These are phyloP conservation scores for Alternaria tenuissima DNA, from an alignment of 2,329 filamentous ascomycete species.

Conservation along the genomic window DNA sequence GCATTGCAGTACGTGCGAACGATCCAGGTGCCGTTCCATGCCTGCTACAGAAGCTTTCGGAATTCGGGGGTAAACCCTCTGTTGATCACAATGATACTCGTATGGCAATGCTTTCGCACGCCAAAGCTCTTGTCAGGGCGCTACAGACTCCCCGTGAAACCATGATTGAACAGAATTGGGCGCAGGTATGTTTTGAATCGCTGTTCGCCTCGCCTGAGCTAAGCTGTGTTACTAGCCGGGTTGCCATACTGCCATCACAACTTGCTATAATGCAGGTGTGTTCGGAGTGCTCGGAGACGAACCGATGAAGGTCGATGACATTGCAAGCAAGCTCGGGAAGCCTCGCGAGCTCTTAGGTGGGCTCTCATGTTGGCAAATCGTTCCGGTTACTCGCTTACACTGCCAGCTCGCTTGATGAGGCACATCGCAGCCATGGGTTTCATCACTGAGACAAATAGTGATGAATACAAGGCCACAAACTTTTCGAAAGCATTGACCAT, in stretches of 20 bases:
- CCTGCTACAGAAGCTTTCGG: neutral
- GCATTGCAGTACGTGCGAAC: neutral
- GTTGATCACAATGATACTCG: neutral
- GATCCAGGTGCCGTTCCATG: neutral
- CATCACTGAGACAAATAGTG: neutral
- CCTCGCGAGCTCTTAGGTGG: neutral
- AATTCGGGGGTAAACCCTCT: neutral
- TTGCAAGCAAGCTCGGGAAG: neutral
- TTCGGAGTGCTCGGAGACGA: neutral
- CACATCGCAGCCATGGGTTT: constrained; percentile 6
- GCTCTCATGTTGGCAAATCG: neutral
- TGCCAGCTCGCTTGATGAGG: neutral
- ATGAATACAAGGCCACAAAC: neutral
- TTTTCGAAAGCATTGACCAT: neutral
- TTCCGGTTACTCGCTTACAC: neutral
- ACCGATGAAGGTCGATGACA: neutral
- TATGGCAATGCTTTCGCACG: neutral
- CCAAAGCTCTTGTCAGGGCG: neutral
- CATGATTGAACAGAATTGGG: constrained; percentile 4
- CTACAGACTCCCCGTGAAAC: neutral
- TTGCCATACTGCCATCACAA: neutral
- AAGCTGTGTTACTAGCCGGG: neutral
- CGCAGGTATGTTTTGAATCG: neutral
- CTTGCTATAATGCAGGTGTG: constrained; percentile 4
- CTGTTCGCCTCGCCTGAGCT: neutral